Evolutionary conservation across 345 rosid species (phyloP).

Genomic region (Linum lewisii): DNA sequence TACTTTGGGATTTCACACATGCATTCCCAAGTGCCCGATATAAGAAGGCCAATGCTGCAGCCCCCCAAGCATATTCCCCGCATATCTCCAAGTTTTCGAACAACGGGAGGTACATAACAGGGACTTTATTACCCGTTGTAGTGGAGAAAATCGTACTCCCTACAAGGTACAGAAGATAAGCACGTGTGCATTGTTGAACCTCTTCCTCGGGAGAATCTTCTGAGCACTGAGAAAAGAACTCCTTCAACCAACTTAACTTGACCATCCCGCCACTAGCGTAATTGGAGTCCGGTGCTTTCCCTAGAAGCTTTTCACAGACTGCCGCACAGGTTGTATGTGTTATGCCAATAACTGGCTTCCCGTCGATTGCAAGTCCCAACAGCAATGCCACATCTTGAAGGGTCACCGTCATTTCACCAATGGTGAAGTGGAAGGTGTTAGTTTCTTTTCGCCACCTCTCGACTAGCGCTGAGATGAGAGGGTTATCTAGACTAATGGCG

Average conservation of each 20-base stretch:
- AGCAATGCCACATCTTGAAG: neutral
- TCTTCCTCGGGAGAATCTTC: neutral
- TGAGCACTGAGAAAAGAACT: neutral
- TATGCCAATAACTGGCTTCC: constrained; percentile 1
- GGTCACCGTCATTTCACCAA: constrained; percentile 5
- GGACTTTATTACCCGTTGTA: constrained; percentile 1
- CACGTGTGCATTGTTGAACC: constrained; percentile 1
- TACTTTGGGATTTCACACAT: neutral
- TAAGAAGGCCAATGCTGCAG: constrained; percentile 3
- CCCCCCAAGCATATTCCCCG: constrained; percentile 3
- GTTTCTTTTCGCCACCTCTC: constrained; percentile 5
- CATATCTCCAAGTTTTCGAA: neutral
- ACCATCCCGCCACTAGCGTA: neutral
- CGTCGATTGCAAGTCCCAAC: constrained; percentile 2
- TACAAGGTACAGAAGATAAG: constrained; percentile 5
- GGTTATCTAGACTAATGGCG: constrained; percentile 1
- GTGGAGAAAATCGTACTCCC: constrained; percentile 7
- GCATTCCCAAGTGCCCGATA: constrained; percentile 5
- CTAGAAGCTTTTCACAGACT: constrained; percentile 1
- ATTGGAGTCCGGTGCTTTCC: neutral
- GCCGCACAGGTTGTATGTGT: neutral
- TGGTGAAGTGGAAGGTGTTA: constrained; percentile 1
- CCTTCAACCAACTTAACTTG: neutral
- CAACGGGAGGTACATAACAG: constrained; percentile 7
- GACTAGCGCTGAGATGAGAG: constrained; percentile 2